Conservation (phyloP, 345 rosid species). For the Durio zibethinus region DNA sequence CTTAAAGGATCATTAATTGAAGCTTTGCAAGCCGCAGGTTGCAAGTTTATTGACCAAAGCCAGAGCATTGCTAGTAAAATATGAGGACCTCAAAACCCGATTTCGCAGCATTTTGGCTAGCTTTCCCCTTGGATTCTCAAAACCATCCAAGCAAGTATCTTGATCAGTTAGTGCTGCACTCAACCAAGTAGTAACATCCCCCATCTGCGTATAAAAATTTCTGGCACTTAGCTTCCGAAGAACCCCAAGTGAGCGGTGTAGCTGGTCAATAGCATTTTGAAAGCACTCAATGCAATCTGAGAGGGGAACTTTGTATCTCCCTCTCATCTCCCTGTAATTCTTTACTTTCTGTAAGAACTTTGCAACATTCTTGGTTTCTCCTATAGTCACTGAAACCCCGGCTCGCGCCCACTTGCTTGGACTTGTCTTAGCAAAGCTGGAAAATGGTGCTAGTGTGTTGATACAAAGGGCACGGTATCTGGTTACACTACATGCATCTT, state of each 20-base stretch:
- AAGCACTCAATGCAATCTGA: conserved; percentile 67
- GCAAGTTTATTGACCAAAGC: conserved; percentile 80
- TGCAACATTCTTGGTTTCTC: conserved; percentile 46
- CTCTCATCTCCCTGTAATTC: conserved; percentile 14
- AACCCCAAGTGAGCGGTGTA: conserved; percentile 53
- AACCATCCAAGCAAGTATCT: conserved; percentile 81
- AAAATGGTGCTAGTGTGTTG: conserved; percentile 56
- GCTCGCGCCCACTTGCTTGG: conserved; percentile 84
- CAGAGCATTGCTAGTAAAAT: conserved; percentile 70
- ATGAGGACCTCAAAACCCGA: conserved; percentile 42
- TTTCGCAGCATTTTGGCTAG: conserved; percentile 23
- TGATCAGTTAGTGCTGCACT: conserved; percentile 68
- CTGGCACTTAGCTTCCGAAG: conserved; percentile 47
- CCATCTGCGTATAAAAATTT: conserved; percentile 53
- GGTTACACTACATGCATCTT: conserved; percentile 77
- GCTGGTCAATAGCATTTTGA: conserved; percentile 52
- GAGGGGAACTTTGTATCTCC: conserved; percentile 51
- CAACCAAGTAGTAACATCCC: conserved; percentile 61
- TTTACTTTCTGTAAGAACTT: conserved; percentile 32
- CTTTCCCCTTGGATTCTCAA: conserved; percentile 32
- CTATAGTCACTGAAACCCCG: conserved; percentile 67
- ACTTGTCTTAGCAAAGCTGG: conserved; percentile 50
- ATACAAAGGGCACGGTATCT: conserved; percentile 59
- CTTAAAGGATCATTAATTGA: background rate
- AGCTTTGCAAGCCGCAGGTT: conserved; percentile 37